Percentiles rank a stretch among this genome's conserved stretches.
phyloP scores from a whole-genome alignment of 192 early-diverging fungal genomes.

The Entophlyctis luteolus region DNA sequence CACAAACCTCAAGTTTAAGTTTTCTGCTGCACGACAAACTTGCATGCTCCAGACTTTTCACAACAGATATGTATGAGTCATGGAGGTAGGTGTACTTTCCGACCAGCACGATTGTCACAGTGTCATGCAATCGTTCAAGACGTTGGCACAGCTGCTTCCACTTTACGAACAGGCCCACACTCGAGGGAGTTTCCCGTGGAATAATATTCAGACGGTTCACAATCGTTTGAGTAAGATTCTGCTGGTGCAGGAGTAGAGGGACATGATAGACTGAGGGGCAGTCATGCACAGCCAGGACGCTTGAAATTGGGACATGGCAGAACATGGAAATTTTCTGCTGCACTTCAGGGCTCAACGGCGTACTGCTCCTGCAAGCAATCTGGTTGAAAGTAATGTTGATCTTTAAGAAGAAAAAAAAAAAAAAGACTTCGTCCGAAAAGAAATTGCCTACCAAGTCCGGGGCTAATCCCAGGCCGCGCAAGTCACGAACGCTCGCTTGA shows the following conservation, averaged over 20 bases:
- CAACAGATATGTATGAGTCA: constrained; percentile 95
- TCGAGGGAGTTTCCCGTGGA: constrained; percentile 54
- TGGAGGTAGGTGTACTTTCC: constrained; percentile 97
- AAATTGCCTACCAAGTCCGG: constrained; percentile 70
- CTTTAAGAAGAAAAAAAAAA: background rate
- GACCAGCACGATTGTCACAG: constrained; percentile 84
- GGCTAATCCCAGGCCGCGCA: constrained; percentile 88
- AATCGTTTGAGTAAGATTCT: constrained; percentile 81
- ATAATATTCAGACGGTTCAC: constrained; percentile 74
- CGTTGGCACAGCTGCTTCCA: constrained; percentile 81
- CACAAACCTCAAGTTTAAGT: constrained; percentile 46
- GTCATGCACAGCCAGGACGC: constrained; percentile 93
- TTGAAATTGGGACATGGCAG: constrained; percentile 92
- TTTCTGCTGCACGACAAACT: constrained; percentile 80
- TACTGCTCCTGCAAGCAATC: constrained; percentile 90
- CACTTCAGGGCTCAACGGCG: constrained; percentile 79
- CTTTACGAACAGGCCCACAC: constrained; percentile 67
- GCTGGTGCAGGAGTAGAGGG: constrained; percentile 81
- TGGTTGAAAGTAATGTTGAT: constrained; percentile 5
- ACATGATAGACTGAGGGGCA: constrained; percentile 96
- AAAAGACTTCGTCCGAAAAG: background rate
- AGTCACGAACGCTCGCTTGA: constrained; percentile 89
- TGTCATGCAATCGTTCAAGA: constrained; percentile 73
- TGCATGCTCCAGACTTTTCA: constrained; percentile 95
- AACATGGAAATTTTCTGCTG: constrained; percentile 95